Percentiles rank a stretch among this genome's conserved stretches.
These are phyloP conservation scores for Sclerotinia nivalis DNA, from an alignment of 2,329 filamentous ascomycete species.

Conservation along the genomic window DNA sequence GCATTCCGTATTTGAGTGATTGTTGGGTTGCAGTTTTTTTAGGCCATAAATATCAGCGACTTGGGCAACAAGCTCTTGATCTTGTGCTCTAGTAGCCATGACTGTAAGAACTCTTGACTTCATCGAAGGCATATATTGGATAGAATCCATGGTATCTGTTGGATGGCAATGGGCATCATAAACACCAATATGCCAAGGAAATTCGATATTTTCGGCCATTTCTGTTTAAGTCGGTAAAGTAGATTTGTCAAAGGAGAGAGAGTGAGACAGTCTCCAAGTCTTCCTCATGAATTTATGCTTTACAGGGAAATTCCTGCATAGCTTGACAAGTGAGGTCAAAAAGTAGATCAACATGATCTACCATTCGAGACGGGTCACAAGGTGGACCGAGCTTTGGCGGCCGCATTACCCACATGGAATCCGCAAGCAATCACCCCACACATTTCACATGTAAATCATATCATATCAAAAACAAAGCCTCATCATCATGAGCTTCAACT, in stretches of 20 bases:
- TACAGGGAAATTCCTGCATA: background rate
- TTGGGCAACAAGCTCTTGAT: constrained; percentile 70
- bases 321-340: constrained; percentile 9
- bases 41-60: constrained; percentile 59
- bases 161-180: constrained; percentile 84
- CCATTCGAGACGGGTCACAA: background rate
- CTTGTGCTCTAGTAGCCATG: constrained; percentile 75
- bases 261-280: background rate
- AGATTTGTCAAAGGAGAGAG: too few relatives aligned
- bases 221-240: background rate
- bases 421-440: constrained; percentile 5
- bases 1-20: constrained; percentile 41
- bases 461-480: background rate
- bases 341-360: background rate
- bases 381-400: background rate
- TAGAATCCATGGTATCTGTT: constrained; percentile 70
- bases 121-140: constrained; percentile 63
- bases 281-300: background rate
- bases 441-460: constrained; percentile 18
- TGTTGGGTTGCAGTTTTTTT: constrained; percentile 36
- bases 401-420: constrained; percentile 10
- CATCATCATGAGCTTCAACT: background rate
- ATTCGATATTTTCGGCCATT: constrained; percentile 37
- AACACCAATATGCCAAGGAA: constrained; percentile 71
- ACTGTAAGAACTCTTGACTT: constrained; percentile 65